Evolutionary conservation across 371 early-diverging fungal genomes (phyloP).

Genomic region (Mucor irregularis): DNA sequence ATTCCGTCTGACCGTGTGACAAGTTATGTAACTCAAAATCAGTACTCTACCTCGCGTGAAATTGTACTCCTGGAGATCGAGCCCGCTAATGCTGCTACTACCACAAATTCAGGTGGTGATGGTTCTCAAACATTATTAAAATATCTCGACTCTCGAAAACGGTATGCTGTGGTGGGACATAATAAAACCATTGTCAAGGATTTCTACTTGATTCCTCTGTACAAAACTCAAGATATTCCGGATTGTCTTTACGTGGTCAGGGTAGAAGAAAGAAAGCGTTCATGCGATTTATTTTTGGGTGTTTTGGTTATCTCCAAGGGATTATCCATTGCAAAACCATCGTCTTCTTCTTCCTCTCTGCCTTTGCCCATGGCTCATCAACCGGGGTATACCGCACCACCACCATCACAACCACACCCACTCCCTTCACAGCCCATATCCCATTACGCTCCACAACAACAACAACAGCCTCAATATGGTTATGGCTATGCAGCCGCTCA

Average conservation of each 20-base stretch:
- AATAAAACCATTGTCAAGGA: constrained; percentile 69
- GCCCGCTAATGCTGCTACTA: too few relatives aligned
- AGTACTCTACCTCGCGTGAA: constrained; percentile 55
- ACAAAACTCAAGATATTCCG: constrained; percentile 53
- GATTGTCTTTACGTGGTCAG: constrained; percentile 51
- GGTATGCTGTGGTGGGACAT: constrained; percentile 74
- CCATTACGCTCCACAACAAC: background rate
- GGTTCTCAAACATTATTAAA: constrained; percentile 48
- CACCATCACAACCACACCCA: background rate
- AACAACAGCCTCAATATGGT: background rate
- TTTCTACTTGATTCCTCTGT: constrained; percentile 71
- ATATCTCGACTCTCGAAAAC: constrained; percentile 60
- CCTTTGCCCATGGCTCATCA: background rate
- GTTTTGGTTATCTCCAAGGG: constrained; percentile 53
- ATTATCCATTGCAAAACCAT: background rate
- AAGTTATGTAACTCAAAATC: constrained; percentile 58
- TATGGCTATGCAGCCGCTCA: background rate
- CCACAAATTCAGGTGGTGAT: background rate
- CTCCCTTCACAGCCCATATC: too few relatives aligned
- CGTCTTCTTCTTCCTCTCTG: background rate
- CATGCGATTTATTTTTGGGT: constrained; percentile 50
- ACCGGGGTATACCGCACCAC: background rate
- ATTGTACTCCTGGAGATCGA: constrained; percentile 63
- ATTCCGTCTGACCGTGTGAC: constrained; percentile 57
- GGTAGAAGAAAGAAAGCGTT: constrained; percentile 39